Evolutionary conservation across 208 protist genomes (phyloP).

Genomic region (Acanthamoeba castellanii): DNA sequence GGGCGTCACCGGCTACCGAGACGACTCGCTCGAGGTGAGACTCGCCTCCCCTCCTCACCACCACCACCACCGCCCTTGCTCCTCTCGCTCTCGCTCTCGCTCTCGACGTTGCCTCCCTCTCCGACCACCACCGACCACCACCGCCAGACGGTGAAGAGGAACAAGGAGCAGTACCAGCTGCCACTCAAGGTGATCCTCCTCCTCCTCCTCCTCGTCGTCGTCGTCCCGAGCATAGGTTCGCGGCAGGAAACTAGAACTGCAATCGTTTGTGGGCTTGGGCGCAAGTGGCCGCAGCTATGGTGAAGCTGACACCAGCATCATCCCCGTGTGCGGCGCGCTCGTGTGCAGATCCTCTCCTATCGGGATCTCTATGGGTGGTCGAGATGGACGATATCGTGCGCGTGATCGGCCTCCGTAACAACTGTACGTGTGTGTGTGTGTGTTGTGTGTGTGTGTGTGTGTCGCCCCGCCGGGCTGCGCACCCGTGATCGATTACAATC

Average conservation of each 20-base stretch:
- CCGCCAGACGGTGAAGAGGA: slow-evolving; percentile 94
- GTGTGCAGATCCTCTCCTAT: slow-evolving; percentile 94
- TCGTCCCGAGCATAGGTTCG: background rate
- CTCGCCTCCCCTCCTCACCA: background rate
- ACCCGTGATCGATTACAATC: too few relatives aligned
- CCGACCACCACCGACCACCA: too few relatives aligned
- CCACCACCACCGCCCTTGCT: too few relatives aligned
- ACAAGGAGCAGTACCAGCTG: slow-evolving; percentile 94
- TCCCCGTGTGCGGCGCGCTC: too few relatives aligned
- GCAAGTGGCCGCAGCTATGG: too few relatives aligned
- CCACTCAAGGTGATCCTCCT: slow-evolving; percentile 88
- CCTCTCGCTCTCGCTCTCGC: background rate
- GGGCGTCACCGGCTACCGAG: slow-evolving; percentile 96
- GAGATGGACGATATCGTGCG: slow-evolving; percentile 98
- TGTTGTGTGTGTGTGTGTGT: too few relatives aligned
- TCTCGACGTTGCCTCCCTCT: background rate
- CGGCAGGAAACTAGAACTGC: too few relatives aligned
- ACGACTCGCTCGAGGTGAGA: slow-evolving; percentile 95
- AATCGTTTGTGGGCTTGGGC: too few relatives aligned
- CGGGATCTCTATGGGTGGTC: slow-evolving; percentile 97
- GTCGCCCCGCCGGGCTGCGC: too few relatives aligned
- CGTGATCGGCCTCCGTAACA: slow-evolving; percentile 94
- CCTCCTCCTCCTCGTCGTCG: slow-evolving; percentile 76
- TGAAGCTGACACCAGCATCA: too few relatives aligned
- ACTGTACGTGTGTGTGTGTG: slow-evolving; percentile 93